Evolutionary conservation across 495 filamentous ascomycete species (phyloP), one percentile per base, ranked within the genome.

Genomic region (Thermothielavioides terrestris): DNA sequence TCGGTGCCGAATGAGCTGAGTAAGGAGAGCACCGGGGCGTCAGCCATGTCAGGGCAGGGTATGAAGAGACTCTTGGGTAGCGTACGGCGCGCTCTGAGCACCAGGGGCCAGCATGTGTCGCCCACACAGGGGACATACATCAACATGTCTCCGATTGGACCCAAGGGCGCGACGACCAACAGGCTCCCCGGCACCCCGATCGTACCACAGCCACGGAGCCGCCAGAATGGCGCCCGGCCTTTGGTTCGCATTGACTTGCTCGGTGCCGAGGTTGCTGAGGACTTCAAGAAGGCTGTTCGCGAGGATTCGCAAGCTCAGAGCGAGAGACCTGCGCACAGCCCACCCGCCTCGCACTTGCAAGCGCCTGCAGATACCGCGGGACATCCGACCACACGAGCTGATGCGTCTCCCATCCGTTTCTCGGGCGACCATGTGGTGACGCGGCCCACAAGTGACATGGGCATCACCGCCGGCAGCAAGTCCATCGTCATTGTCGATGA

Each of bases 401-500:
- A 69, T 23, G 62, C 51, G 0, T 46, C 65, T 28, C 38, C 9
- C n/a, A 62, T 58, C 8, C 31, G 36, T n/a, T 31, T 55, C 14
- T 42, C 36, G n/a, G 11, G 46, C 2, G 46, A 53, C 32, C 40
- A 38, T 17, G 26, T 42, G 5, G 55, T 66, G 22, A 46, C 57
- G 11, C 60, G 68, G 14, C 66, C 69, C 4, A 53, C 52, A 10
- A 75, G 71, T 40, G 72, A 76, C 48, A 63, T 61, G 43, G 81
- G 74, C 25, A 71, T 94, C 27, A 91, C 88, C 0, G 75, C 72
- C 31, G 87, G 86, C 6, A 94, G 87, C 65, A 78, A 86, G 53
- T 94, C 88, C 0, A 92, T 95, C 54, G 79, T 94, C 25, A 92
- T 95, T 56, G 80, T 94, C 14, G 86, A 95, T 60, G 84, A 84